A percentile compares a stretch with the other conserved stretches of the same genome.
phyloP scores from a whole-genome alignment of 306 rosid genomes.

The Aeschynomene evenia region DNA sequence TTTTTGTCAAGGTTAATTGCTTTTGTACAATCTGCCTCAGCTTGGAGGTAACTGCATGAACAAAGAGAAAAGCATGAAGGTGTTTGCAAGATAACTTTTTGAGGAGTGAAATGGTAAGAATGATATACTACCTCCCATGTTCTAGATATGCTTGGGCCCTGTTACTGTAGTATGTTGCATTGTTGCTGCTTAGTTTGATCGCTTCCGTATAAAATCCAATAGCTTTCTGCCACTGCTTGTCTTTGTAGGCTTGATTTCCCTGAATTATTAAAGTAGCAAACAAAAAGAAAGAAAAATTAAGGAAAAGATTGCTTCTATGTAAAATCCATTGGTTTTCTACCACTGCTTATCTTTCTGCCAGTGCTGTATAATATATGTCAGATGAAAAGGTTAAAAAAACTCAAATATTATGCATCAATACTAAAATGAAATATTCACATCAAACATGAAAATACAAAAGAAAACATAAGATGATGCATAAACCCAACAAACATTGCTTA shows the following conservation, averaged over 20 bases:
- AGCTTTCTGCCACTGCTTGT: conserved; percentile 66
- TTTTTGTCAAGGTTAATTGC: conserved; percentile 87
- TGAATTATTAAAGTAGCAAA: conserved; percentile 21
- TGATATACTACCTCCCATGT: conserved; percentile 60
- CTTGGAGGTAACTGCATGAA: conserved; percentile 64
- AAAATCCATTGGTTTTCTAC: no score
- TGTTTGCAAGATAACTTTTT: conserved; percentile 20
- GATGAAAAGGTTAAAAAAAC: background rate
- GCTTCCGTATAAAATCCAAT: conserved; percentile 70
- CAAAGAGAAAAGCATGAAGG: conserved; percentile 36
- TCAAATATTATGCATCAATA: background rate
- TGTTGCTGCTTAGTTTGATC: conserved; percentile 70
- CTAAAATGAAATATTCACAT: background rate
- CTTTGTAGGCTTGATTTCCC: conserved; percentile 85
- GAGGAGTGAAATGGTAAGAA: conserved; percentile 18
- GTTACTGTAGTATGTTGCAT: conserved; percentile 87
- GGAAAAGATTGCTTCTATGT: background rate
- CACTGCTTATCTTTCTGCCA: no score
- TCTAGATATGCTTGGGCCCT: conserved; percentile 93
- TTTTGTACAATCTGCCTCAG: conserved; percentile 80
- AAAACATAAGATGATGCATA: conserved; percentile 4
- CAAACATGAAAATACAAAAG: background rate
- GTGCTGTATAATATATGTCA: background rate
- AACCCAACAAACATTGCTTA: background rate
- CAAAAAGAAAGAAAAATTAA: background rate